A percentile compares a stretch with the other conserved stretches of the same genome.
Conservation (phyloP, 2,329 filamentous ascomycete genomes). For the Cyphellophora attinorum region DNA sequence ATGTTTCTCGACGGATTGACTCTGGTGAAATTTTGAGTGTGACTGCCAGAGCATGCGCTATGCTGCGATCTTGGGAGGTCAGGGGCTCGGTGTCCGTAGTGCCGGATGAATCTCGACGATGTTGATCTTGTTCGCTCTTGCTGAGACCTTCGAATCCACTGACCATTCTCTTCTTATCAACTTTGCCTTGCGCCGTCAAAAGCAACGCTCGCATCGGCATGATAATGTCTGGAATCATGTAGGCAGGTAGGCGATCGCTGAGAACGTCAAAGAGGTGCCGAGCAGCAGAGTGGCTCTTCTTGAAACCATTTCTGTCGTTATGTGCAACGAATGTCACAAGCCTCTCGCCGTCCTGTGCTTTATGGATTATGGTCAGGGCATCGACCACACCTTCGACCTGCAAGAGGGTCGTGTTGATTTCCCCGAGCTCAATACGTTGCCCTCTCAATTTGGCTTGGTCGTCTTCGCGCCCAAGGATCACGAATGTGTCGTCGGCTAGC, state of each 20-base stretch:
- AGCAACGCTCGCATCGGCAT: slow-evolving; percentile 63
- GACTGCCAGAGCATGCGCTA: slow-evolving; percentile 47
- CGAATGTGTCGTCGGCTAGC: slow-evolving; percentile 64
- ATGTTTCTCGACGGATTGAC: slow-evolving; percentile 53
- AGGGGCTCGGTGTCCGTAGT: slow-evolving; percentile 32
- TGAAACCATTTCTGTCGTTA: slow-evolving; percentile 1
- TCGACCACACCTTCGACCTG: slow-evolving; percentile 44
- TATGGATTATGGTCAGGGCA: slow-evolving; percentile 51
- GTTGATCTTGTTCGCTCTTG: slow-evolving; percentile 32
- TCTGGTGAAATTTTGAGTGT: slow-evolving; percentile 36
- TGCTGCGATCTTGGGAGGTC: slow-evolving; percentile 44
- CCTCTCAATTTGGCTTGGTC: slow-evolving; percentile 76
- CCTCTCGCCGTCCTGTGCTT: slow-evolving; percentile 32
- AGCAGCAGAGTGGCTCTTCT: slow-evolving; percentile 3
- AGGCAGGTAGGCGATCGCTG: slow-evolving; percentile 50
- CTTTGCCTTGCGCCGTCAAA: slow-evolving; percentile 64
- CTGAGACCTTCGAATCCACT: slow-evolving; percentile 39
- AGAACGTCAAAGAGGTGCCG: slow-evolving; percentile 47
- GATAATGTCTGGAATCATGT: slow-evolving; percentile 71
- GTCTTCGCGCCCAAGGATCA: slow-evolving; percentile 65
- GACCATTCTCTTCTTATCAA: slow-evolving; percentile 51
- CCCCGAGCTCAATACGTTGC: slow-evolving; percentile 67
- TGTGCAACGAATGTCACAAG: slow-evolving; percentile 61
- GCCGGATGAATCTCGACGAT: slow-evolving; percentile 17
- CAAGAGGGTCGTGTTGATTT: slow-evolving; percentile 58